phyloP scores from a whole-genome alignment of 1,139 yeast species.

The Kodamaea ohmeri region DNA sequence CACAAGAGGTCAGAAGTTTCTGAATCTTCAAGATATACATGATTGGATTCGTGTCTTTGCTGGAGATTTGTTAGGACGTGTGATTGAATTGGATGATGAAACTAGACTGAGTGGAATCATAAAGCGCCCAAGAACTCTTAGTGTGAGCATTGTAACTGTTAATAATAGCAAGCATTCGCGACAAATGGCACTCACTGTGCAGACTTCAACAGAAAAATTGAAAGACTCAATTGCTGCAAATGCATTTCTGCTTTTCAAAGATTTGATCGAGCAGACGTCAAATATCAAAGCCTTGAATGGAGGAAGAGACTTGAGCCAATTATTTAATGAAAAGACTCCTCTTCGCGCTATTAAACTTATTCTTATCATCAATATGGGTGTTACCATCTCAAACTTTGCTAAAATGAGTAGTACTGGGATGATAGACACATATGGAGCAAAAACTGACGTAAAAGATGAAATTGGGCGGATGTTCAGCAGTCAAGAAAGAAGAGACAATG shows the following conservation, averaged over 20 bases:
- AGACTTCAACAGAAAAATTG: slow-evolving; percentile 39
- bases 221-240: slow-evolving; percentile 27
- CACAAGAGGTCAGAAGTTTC: slow-evolving; percentile 45
- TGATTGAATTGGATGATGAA: slow-evolving; percentile 77
- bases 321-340: slow-evolving; percentile 26
- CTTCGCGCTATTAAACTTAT: slow-evolving; percentile 30
- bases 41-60: slow-evolving; percentile 84
- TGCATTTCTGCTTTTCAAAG: slow-evolving; percentile 34
- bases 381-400: slow-evolving; percentile 55
- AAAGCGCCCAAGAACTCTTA: slow-evolving; percentile 53
- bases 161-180: slow-evolving; percentile 34
- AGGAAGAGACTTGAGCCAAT: slow-evolving; percentile 34
- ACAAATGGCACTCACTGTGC: slow-evolving; percentile 44
- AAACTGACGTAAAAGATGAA: slow-evolving; percentile 12
- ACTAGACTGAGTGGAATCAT: slow-evolving; percentile 21
- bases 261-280: slow-evolving; percentile 26
- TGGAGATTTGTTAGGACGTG: slow-evolving; percentile 71
- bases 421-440: slow-evolving; percentile 47
- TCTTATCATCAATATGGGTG: slow-evolving; percentile 49
- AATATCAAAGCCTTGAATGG: slow-evolving; percentile 30
- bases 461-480: slow-evolving; percentile 23
- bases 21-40: slow-evolving; percentile 53
- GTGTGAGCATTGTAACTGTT: slow-evolving; percentile 33
- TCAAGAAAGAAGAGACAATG: slow-evolving; percentile 4
- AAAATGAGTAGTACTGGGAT: slow-evolving; percentile 39